Conservation (phyloP, 2,329 filamentous ascomycete genomes). For the Cladophialophora exuberans region DNA sequence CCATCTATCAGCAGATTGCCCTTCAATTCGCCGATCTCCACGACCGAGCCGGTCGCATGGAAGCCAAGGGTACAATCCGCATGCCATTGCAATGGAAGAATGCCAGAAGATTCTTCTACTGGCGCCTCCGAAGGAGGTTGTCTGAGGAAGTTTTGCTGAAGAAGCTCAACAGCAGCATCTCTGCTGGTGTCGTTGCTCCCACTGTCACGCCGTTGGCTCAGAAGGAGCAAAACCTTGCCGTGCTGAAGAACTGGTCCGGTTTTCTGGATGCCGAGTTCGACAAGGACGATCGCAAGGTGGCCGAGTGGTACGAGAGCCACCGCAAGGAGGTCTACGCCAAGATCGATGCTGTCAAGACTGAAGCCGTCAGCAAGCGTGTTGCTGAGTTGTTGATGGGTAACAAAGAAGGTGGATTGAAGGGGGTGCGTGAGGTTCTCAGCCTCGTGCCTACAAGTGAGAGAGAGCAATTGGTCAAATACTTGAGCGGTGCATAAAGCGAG, state of each 20-base stretch:
- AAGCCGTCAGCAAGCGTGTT: constrained; percentile 70
- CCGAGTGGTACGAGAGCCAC: constrained; percentile 96
- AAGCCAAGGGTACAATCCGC: constrained; percentile 94
- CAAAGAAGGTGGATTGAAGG: constrained; percentile 74
- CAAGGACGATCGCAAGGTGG: constrained; percentile 78
- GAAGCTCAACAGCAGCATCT: constrained; percentile 67
- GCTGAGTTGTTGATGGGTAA: constrained; percentile 69
- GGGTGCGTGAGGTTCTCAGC: constrained; percentile 80
- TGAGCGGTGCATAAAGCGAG: constrained; percentile 34
- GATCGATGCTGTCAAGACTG: constrained; percentile 80
- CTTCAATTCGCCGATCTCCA: constrained; percentile 96
- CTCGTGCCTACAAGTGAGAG: constrained; percentile 88
- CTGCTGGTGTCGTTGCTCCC: constrained; percentile 35
- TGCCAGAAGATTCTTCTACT: constrained; percentile 98
- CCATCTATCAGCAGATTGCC: constrained; percentile 93
- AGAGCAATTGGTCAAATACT: constrained; percentile 72
- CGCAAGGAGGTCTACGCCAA: constrained; percentile 79
- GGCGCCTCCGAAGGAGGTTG: constrained; percentile 93
- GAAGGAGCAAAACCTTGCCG: constrained; percentile 70
- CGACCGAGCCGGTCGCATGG: constrained; percentile 95
- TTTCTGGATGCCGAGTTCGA: constrained; percentile 71
- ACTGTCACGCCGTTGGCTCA: constrained; percentile 48
- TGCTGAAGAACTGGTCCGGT: constrained; percentile 81
- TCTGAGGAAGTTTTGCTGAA: constrained; percentile 98
- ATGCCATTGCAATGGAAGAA: constrained; percentile 82